Evolutionary conservation across 495 filamentous ascomycete genomes (phyloP).

Genomic region (Penicillium soppii): DNA sequence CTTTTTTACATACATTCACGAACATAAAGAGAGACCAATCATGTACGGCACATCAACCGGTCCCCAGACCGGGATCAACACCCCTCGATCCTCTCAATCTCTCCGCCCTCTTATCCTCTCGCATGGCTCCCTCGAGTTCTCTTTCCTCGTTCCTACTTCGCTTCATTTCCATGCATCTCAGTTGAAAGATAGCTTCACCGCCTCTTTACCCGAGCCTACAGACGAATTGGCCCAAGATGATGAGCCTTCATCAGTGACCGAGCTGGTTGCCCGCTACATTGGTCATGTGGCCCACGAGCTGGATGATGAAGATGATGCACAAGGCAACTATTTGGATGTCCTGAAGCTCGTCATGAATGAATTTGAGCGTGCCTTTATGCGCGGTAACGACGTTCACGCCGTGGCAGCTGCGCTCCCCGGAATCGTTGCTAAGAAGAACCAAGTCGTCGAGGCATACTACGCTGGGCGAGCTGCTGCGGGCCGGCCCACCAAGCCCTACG

Average conservation of each 20-base stretch:
- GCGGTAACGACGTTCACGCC: constrained; percentile 94
- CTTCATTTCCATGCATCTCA: constrained; percentile 95
- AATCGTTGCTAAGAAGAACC: constrained; percentile 82
- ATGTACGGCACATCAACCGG: constrained; percentile 89
- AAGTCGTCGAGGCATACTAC: constrained; percentile 86
- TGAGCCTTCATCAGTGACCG: constrained; percentile 88
- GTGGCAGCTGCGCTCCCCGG: constrained; percentile 81
- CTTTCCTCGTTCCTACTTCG: constrained; percentile 88
- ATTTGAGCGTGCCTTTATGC: constrained; percentile 91
- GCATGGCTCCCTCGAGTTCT: constrained; percentile 93
- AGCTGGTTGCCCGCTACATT: constrained; percentile 90
- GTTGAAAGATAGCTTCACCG: constrained; percentile 81
- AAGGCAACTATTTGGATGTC: constrained; percentile 81
- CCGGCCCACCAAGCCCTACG: constrained; percentile 79
- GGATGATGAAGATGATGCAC: constrained; percentile 83
- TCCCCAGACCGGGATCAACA: constrained; percentile 91
- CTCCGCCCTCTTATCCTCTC: constrained; percentile 83
- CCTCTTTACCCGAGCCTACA: constrained; percentile 82
- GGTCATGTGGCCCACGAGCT: constrained; percentile 84
- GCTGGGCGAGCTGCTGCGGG: constrained; percentile 79
- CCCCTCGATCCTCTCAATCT: constrained; percentile 88
- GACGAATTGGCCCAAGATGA: constrained; percentile 97
- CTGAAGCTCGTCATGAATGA: constrained; percentile 87
- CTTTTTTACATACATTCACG: background rate
- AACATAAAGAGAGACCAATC: constrained; percentile 25